Base-by-base conservation (phyloP, 257 asterid genomes). In the Linaria vulgaris region DNA sequence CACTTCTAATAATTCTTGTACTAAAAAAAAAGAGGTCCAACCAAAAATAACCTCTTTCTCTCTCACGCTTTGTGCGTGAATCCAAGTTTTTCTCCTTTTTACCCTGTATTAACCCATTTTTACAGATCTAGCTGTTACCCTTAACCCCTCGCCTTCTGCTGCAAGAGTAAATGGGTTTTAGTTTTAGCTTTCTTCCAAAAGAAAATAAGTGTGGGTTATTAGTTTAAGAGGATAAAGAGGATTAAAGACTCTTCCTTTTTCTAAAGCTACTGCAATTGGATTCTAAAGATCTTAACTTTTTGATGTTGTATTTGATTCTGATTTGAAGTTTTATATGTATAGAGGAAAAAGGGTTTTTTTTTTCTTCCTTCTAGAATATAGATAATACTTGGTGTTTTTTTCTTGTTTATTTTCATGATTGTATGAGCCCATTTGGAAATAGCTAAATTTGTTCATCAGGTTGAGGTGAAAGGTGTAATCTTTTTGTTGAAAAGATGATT, bases 401-500 rank as follows among this genome's bases (percentile, higher is more conserved):
- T 47, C 48, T 55, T 44, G 63, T 68, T 39, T 10, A 19, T 39
- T 59, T 22, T 13, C 61, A 47, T 66, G 59, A 50, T 41, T 59
- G 56, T 34, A 19, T 25, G 30, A 45, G 31, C 55, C 56, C 46
- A 6, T 74, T 64, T 22, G 61, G 69, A 75, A 62, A 64, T 52
- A 56, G 0, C 7, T 21, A 12, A 51, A 14, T 57, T 64, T 61
- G 34, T 21, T 53, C 44, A 45, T 53, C 44, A 45, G 31, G 60
- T 54, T 55, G 12, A 55, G 27, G n/a, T n/a, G 27, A 59, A 10
- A 48, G 49, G 49, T 30, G 39, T 13, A 52, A n/a, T 20, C 25
- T 67, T 62, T n/a, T 62, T 51, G 69, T 37, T 15, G 61, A 44
- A 70, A 74, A 76, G 70, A 91, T 91, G 98, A 83, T 91, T 73